These are phyloP conservation scores for Camptophora hylomeconis DNA, from an alignment of 2,329 filamentous ascomycete genomes.

Conservation along the genomic window DNA sequence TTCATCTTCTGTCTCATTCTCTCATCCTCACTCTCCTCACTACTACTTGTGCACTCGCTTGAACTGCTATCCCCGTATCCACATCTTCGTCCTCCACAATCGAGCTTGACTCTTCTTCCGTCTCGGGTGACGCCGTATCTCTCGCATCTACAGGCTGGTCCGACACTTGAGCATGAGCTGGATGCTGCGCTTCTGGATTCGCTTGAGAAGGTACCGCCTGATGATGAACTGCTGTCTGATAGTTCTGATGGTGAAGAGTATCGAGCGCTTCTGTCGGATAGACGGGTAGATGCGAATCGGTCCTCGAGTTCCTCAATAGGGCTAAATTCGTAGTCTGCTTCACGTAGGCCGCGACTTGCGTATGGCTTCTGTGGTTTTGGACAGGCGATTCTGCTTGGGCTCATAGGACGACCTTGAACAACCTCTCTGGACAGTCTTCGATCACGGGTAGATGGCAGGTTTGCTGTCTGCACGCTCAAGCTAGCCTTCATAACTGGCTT, in stretches of 20 bases:
- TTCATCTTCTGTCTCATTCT: conserved; percentile 12
- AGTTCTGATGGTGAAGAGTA: conserved; percentile 61
- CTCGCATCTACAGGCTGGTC: conserved; percentile 65
- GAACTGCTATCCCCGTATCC: conserved; percentile 43
- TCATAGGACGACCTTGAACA: conserved; percentile 77
- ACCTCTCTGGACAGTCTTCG: conserved; percentile 55
- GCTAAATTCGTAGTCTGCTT: conserved; percentile 57
- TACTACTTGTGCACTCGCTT: conserved; percentile 13
- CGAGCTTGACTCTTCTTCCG: conserved; percentile 86
- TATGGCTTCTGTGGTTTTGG: conserved; percentile 82
- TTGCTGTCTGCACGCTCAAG: conserved; percentile 20
- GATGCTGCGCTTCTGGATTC: conserved; percentile 44
- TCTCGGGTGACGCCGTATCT: conserved; percentile 92
- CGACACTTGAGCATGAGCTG: conserved; percentile 49
- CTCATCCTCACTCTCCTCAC: conserved; percentile 9
- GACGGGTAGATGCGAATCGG: conserved; percentile 60
- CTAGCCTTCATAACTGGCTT: conserved; percentile 7
- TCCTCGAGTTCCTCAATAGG: conserved; percentile 65
- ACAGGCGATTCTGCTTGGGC: conserved; percentile 76
- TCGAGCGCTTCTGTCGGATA: conserved; percentile 57
- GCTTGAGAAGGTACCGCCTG: conserved; percentile 32
- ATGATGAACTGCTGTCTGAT: conserved; percentile 39
- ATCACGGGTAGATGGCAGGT: conserved; percentile 35
- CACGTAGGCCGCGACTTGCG: conserved; percentile 75
- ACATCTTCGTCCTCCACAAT: conserved; percentile 83